These are phyloP conservation scores for Talaromyces sp. DNA, from an alignment of 2,329 filamentous ascomycete genomes.

Conservation along the genomic window DNA sequence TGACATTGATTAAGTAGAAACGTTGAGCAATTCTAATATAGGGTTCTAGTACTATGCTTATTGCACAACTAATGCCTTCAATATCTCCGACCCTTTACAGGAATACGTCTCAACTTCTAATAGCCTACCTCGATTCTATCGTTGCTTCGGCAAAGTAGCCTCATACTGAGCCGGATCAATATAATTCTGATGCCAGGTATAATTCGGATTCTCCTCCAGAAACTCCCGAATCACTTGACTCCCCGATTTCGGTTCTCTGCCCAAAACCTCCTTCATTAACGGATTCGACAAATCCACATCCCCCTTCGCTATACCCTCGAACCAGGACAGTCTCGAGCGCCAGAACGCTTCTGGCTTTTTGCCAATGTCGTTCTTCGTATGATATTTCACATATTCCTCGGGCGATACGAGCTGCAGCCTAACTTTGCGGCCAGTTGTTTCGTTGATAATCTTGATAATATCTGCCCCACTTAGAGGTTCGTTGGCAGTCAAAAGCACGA, in stretches of 20 bases:
- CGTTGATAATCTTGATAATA: constrained; percentile 38
- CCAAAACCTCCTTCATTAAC: constrained; percentile 44
- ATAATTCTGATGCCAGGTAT: constrained; percentile 48
- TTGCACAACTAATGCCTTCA: background rate
- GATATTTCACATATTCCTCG: constrained; percentile 33
- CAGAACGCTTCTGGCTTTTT: constrained; percentile 40
- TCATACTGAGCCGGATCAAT: constrained; percentile 17
- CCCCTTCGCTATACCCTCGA: constrained; percentile 44
- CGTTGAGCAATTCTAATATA: background rate
- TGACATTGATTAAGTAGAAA: no score
- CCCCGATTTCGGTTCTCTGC: constrained; percentile 41
- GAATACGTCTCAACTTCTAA: no score
- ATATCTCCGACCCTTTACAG: no score
- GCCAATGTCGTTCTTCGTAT: constrained; percentile 33
- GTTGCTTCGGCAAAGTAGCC: constrained; percentile 10
- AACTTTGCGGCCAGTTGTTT: constrained; percentile 33
- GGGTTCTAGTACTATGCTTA: background rate
- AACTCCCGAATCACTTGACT: constrained; percentile 33
- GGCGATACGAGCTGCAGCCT: constrained; percentile 32
- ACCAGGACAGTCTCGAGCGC: constrained; percentile 41
- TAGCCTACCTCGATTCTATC: background rate
- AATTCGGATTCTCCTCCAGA: constrained; percentile 32
- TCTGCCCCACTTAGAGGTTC: constrained; percentile 34
- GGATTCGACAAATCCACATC: constrained; percentile 43
- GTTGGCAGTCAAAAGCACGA: constrained; percentile 40